These are phyloP conservation scores for Fagopyrum esculentum DNA, from an alignment of 148 eudicot species.

Conservation along the genomic window DNA sequence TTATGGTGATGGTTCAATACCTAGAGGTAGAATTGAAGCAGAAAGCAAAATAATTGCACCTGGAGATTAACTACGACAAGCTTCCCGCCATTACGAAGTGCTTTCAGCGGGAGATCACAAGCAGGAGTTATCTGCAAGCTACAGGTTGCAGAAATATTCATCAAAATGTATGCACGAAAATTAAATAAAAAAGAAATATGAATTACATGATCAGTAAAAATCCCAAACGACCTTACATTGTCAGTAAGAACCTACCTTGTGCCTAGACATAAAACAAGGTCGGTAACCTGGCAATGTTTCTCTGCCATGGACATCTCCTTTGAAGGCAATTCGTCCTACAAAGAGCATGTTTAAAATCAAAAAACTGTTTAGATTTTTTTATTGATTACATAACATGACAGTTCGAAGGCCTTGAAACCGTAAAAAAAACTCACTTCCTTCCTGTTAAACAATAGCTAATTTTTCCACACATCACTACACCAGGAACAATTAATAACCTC, in stretches of 20 bases:
- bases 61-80: conserved; percentile 96
- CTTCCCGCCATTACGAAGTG: conserved; percentile 78
- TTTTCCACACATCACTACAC: not conserved
- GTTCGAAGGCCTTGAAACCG: not conserved
- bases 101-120: conserved; percentile 84
- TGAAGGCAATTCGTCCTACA: conserved; percentile 80
- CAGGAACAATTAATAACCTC: not conserved
- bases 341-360: not conserved
- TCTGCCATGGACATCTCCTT: conserved; percentile 88
- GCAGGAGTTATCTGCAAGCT: conserved; percentile 99
- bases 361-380: no score
- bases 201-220: not conserved
- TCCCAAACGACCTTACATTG: not conserved
- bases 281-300: conserved; percentile 84
- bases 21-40: not conserved
- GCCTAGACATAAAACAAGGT: conserved; percentile 88
- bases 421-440: not conserved
- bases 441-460: not conserved
- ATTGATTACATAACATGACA: not conserved
- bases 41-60: conserved; percentile 30
- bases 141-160: conserved; percentile 29
- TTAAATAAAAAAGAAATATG: not conserved
- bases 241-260: conserved; percentile 52
- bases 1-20: not conserved
- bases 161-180: not conserved